Evolutionary conservation across 2,329 filamentous ascomycete species (phyloP), one percentile per base, ranked within the genome.

Genomic region (Gaeumannomyces sp.): DNA sequence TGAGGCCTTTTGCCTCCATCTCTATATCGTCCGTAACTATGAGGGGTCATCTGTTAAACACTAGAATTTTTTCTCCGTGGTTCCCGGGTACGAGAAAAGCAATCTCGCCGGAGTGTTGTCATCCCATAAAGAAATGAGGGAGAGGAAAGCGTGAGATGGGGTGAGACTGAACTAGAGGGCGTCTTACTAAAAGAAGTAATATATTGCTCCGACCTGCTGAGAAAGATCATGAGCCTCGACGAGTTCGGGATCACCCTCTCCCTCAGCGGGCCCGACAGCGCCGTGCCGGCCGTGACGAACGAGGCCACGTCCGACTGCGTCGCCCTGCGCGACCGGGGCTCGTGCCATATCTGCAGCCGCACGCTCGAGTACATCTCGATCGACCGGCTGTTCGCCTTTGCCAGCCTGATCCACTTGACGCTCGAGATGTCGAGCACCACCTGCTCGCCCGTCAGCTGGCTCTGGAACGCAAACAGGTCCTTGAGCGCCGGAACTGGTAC

Each of bases 301-400:
- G 67, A 69, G 1, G 71, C 69, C 19, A 68, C 70, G 28, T 73
- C 72, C 1, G 66, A 68, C 62, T 69, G 68, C 22, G 62, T 35
- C 4, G 29, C 60, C n/a, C 64, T 65, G 29, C 69, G 67, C 11
- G 67, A 60, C 38, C 69, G 67, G 4, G 65, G 66, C 57, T 73
- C 72, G 60, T 73, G 71, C 72, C 72, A 73, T 11, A 73, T 71
- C 63, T 73, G 72, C 50, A 73, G 65, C 4, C 72, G 65, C 6
- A 71, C 70, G 45, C 68, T 69, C 57, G 70, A 71, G 59, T 69
- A 71, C 35, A 68, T 70, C 16, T 70, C 69, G 62, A 63, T 69
- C 14, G 68, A 66, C 14, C 70, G 66, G 53, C 63, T 69, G 65
- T 65, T 67, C 3, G 68, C 67, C 56, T 64, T 66, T 62, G 63